Evolutionary conservation across 176 grass and related monocot genomes (phyloP).

Genomic region (Ensete ventricosum): DNA sequence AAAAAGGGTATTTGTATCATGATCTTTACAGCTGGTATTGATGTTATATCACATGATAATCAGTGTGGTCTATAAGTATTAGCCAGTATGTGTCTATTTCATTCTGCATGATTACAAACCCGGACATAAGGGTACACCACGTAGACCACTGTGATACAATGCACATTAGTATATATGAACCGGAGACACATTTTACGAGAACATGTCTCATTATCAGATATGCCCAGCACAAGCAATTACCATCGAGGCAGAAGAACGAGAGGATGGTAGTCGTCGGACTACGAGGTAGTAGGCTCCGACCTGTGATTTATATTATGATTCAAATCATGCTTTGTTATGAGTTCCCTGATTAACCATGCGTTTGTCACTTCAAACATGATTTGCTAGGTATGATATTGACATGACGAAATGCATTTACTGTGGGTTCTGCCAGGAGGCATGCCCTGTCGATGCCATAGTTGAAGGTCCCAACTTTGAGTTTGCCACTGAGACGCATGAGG

Average conservation of each 20-base stretch:
- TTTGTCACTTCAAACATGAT: not conserved
- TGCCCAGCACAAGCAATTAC: conserved; percentile 99
- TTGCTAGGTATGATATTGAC: conserved; percentile 83
- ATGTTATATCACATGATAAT: not conserved
- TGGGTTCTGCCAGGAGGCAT: conserved; percentile 97
- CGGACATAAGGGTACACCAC: not conserved
- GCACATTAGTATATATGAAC: not conserved
- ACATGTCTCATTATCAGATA: conserved; percentile 38
- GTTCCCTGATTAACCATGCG: not conserved
- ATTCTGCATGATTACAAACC: not conserved
- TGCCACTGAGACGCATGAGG: conserved; percentile 93
- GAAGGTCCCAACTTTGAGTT: conserved; percentile 99
- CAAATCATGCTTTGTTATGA: not conserved
- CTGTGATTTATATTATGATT: not conserved
- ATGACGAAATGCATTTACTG: conserved; percentile 99
- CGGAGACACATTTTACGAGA: not conserved
- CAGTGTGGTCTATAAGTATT: not conserved
- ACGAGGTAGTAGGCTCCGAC: conserved; percentile 45
- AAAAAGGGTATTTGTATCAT: no score
- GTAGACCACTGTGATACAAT: no score
- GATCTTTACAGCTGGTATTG: not conserved
- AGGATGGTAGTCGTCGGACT: conserved; percentile 91
- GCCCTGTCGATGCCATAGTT: conserved; percentile 96
- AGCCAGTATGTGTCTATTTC: not conserved
- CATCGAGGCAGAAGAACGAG: conserved; percentile 97